A percentile compares a stretch with the other conserved stretches of the same genome.
Evolutionary conservation across 495 filamentous ascomycete genomes (phyloP).

Genomic region (Talaromyces thailandensis): DNA sequence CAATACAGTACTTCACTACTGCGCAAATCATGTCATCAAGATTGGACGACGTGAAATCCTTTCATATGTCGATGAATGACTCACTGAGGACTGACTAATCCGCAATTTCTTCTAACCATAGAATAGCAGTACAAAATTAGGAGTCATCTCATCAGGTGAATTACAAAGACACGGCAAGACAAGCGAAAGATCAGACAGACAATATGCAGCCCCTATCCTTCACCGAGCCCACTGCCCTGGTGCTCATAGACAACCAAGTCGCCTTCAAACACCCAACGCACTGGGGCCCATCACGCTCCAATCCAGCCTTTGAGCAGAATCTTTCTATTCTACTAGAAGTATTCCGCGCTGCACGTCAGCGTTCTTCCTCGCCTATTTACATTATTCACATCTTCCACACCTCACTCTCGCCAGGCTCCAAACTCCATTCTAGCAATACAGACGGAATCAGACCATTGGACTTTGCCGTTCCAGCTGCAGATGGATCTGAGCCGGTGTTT

Average conservation of each 20-base stretch:
- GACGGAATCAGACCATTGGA: constrained; percentile 26
- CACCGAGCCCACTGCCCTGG: constrained; percentile 34
- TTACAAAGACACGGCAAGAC: neutral
- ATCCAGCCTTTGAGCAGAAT: constrained; percentile 36
- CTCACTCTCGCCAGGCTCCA: constrained; percentile 20
- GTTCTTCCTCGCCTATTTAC: constrained; percentile 12
- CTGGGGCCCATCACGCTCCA: constrained; percentile 35
- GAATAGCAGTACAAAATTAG: neutral
- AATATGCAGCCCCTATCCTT: constrained; percentile 11
- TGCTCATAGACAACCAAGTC: constrained; percentile 51
- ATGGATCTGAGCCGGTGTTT: constrained; percentile 32
- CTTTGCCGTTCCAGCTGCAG: constrained; percentile 26
- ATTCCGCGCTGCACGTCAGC: constrained; percentile 25
- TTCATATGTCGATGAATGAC: neutral
- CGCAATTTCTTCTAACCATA: neutral
- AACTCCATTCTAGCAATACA: constrained; percentile 19
- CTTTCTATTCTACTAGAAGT: constrained; percentile 28
- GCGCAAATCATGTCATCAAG: neutral
- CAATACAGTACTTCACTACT: neutral
- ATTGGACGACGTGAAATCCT: neutral
- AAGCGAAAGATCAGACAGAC: neutral
- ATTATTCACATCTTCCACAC: constrained; percentile 42
- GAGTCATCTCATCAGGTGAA: neutral
- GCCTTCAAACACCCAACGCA: constrained; percentile 36
- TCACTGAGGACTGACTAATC: neutral